Base-by-base conservation (phyloP, 768 basidiomycete species). In the Amyloporia xantha region DNA sequence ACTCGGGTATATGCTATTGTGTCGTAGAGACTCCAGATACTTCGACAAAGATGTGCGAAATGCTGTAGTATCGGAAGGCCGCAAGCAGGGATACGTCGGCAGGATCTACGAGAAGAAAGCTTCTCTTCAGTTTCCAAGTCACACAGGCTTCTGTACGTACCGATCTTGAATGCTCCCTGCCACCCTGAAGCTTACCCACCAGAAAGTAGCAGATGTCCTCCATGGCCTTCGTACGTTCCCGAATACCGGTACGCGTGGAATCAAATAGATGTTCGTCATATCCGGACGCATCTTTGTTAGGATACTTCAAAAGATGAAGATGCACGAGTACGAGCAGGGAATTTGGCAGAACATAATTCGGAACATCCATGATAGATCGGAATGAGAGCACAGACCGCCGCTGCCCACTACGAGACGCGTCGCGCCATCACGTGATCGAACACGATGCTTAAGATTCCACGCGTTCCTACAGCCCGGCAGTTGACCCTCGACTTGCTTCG, bases 121-220 rank as follows among this genome's bases (percentile, higher is more conserved):
- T 12, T 9, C 9, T 11, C 20, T 9, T 40, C 41, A 43, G 10
- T 9, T 5, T 43, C 9, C 13, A 23, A 43, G 25, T 43, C 21
- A 21, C 25, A 43, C 10, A 40, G 20, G 9, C 10, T 40, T 19
- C n/a, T n/a, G 20, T 20, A 26, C 64, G 33, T 21, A 65, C 66
- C 38, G 56, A 48, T 57, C 48, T 60, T 25, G 55, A 52, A 58
- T 52, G 59, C 26, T 56, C 54, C 47, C 62, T 68, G n/a, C 41
- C 56, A 56, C 68, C 66, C 50, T 76, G 72, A 6, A 78, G 60
- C 41, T 66, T 69, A 15, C 65, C 62, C 0, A 79, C 71, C 4
- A 79, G 63, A 57, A 78, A 80, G 56, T 74, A 73, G 17, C 63
- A 59, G 21, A 78, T 59, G 47, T 79, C 76, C 55, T 81, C 77